These are phyloP conservation scores for Pichia sp. DNA, from an alignment of 1,139 yeast genomes.

Conservation along the genomic window DNA sequence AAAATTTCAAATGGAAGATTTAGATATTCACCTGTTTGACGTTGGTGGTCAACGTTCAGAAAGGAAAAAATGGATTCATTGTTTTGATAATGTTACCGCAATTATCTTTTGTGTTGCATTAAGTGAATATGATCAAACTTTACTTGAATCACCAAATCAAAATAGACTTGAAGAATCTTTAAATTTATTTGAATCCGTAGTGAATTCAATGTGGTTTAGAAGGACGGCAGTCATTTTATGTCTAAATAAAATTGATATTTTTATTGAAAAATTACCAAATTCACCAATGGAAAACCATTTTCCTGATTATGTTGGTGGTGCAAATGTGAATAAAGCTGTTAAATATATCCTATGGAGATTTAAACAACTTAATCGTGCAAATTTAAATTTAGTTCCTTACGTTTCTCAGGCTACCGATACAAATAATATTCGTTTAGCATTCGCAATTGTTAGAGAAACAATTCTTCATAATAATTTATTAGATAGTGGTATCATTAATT, in stretches of 20 bases:
- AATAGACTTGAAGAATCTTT: slow-evolving; percentile 83
- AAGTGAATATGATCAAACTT: slow-evolving; percentile 83
- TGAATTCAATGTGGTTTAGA: slow-evolving; percentile 91
- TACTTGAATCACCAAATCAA: slow-evolving; percentile 70
- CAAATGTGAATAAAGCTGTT: slow-evolving; percentile 87
- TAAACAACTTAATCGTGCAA: slow-evolving; percentile 77
- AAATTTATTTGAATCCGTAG: slow-evolving; percentile 81
- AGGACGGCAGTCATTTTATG: slow-evolving; percentile 81
- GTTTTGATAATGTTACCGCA: slow-evolving; percentile 86
- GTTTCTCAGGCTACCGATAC: slow-evolving; percentile 95
- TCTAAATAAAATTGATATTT: slow-evolving; percentile 83
- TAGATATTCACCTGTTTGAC: slow-evolving; percentile 78
- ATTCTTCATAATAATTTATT: slow-evolving; percentile 76
- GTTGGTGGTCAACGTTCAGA: slow-evolving; percentile 95
- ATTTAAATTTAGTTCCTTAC: slow-evolving; percentile 79
- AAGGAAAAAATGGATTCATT: slow-evolving; percentile 92
- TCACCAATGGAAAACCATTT: slow-evolving; percentile 80
- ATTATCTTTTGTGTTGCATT: slow-evolving; percentile 87
- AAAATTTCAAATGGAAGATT: slow-evolving; percentile 66
- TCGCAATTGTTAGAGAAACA: slow-evolving; percentile 89
- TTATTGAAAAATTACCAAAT: slow-evolving; percentile 75
- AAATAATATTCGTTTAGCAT: slow-evolving; percentile 77
- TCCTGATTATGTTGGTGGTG: slow-evolving; percentile 88
- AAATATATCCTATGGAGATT: slow-evolving; percentile 90
- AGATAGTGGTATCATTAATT: slow-evolving; percentile 72